Conservation (phyloP, 1,284 basidiomycete species). For the Pseudozyma thailandica region DNA sequence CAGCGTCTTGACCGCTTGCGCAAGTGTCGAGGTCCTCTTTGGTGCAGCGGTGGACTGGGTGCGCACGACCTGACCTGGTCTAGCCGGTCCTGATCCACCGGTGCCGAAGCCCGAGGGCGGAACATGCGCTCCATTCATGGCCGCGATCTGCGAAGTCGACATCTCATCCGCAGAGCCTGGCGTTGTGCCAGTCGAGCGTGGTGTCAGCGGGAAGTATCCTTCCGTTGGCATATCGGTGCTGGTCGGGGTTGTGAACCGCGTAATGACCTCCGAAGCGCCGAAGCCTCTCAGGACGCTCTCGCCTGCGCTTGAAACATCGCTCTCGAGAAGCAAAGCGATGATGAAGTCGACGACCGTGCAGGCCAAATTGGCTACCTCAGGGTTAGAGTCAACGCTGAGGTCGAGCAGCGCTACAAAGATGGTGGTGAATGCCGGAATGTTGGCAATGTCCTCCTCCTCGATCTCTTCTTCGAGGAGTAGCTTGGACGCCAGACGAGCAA, state of each 20-base stretch:
- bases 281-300: slow-evolving; percentile 41
- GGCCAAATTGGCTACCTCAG: slow-evolving; percentile 89
- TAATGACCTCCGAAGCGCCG: slow-evolving; percentile 41
- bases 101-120: slow-evolving; percentile 45
- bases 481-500: slow-evolving; percentile 77
- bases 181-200: slow-evolving; percentile 62
- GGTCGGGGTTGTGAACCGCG: slow-evolving; percentile 60
- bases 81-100: slow-evolving; percentile 39
- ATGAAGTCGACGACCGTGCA: slow-evolving; percentile 93
- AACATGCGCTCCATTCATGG: slow-evolving; percentile 33
- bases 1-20: slow-evolving; percentile 59
- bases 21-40: slow-evolving; percentile 47
- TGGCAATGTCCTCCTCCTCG: slow-evolving; percentile 79
- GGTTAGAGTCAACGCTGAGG: slow-evolving; percentile 89
- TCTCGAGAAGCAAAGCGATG: slow-evolving; percentile 86
- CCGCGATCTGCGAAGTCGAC: slow-evolving; percentile 44
- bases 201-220: slow-evolving; percentile 71
- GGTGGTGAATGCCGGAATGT: slow-evolving; percentile 89
- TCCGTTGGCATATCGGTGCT: slow-evolving; percentile 49
- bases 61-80: slow-evolving; percentile 22
- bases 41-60: slow-evolving; percentile 70
- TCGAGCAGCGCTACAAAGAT: slow-evolving; percentile 90
- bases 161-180: slow-evolving; percentile 63
- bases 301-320: slow-evolving; percentile 75
- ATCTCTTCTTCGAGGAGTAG: slow-evolving; percentile 75